phyloP scores from a whole-genome alignment of 2,329 filamentous ascomycete genomes.

The Domatiomyces catenatus region DNA sequence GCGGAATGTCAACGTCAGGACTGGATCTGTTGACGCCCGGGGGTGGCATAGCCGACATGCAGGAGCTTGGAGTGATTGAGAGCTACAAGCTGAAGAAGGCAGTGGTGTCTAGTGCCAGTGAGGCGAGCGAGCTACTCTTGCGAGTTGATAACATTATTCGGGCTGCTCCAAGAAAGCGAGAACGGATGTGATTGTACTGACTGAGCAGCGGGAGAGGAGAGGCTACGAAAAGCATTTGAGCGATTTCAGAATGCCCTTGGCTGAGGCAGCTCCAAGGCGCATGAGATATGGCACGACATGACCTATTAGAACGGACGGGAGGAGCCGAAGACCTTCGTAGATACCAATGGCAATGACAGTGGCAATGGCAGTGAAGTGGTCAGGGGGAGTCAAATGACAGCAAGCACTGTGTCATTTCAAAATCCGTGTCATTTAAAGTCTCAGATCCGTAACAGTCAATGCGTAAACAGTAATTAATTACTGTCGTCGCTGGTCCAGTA shows the following conservation, averaged over 20 bases:
- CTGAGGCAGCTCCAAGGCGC: not conserved
- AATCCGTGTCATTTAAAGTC: not conserved
- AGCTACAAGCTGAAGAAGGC: constrained; percentile 97
- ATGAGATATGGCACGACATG: not conserved
- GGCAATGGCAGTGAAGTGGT: not conserved
- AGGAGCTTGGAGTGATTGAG: constrained; percentile 86
- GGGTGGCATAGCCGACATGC: constrained; percentile 89
- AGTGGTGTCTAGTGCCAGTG: constrained; percentile 90
- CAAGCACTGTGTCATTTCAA: not conserved
- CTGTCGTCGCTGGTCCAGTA: no score
- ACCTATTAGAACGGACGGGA: not conserved
- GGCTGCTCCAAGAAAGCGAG: constrained; percentile 68
- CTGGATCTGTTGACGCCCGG: constrained; percentile 79
- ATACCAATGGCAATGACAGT: not conserved
- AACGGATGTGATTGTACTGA: constrained; percentile 45
- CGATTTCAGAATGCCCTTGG: not conserved
- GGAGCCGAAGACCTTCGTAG: not conserved
- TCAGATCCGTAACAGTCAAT: not conserved
- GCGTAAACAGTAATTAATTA: not conserved
- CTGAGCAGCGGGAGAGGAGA: not conserved
- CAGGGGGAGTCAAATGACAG: no score
- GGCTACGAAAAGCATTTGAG: not conserved
- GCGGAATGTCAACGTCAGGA: constrained; percentile 81
- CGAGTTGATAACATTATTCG: constrained; percentile 97
- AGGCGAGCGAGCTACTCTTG: constrained; percentile 87